These are phyloP conservation scores for Pseudopediastrum boryanum DNA, from an alignment of 139 green algal genomes.

Conservation along the genomic window DNA sequence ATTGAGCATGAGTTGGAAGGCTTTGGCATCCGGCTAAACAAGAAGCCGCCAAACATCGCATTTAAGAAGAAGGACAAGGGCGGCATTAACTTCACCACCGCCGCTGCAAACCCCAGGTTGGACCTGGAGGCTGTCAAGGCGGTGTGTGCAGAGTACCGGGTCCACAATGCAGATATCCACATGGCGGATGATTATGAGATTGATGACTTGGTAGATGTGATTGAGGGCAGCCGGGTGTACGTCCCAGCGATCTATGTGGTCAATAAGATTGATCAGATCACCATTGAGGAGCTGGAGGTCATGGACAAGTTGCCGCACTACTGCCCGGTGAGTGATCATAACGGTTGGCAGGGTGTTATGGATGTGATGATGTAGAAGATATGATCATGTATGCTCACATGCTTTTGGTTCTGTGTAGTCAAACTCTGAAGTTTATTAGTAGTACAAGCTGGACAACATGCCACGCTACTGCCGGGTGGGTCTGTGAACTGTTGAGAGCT, in stretches of 20 bases:
- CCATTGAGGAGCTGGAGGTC: slow-evolving; percentile 93
- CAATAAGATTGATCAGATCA: slow-evolving; percentile 97
- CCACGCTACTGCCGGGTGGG: slow-evolving; percentile 82
- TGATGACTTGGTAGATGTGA: slow-evolving; percentile 97
- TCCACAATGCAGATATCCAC: slow-evolving; percentile 96
- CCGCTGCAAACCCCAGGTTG: slow-evolving; percentile 61
- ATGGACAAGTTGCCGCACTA: slow-evolving; percentile 93
- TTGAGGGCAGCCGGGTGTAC: slow-evolving; percentile 96
- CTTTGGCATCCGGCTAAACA: slow-evolving; percentile 97
- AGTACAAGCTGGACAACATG: slow-evolving; percentile 73
- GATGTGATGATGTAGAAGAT: too few relatives aligned
- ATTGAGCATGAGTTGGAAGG: slow-evolving; percentile 70
- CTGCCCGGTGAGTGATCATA: slow-evolving; percentile 95
- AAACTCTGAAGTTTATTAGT: background rate
- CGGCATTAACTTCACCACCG: slow-evolving; percentile 76
- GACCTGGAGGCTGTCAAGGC: slow-evolving; percentile 92
- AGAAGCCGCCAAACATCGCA: slow-evolving; percentile 90
- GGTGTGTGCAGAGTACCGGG: slow-evolving; percentile 79
- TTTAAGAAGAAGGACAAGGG: slow-evolving; percentile 97
- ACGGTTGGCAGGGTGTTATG: too few relatives aligned
- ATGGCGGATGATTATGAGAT: slow-evolving; percentile 83
- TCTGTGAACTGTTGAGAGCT: too few relatives aligned
- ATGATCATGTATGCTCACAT: slow-evolving; percentile 11
- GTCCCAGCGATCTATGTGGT: slow-evolving; percentile 95
- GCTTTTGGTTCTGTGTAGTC: slow-evolving; percentile 7